Evolutionary conservation across 495 filamentous ascomycete genomes (phyloP), one percentile per base, ranked within the genome.

Genomic region (Extremus antarcticus): DNA sequence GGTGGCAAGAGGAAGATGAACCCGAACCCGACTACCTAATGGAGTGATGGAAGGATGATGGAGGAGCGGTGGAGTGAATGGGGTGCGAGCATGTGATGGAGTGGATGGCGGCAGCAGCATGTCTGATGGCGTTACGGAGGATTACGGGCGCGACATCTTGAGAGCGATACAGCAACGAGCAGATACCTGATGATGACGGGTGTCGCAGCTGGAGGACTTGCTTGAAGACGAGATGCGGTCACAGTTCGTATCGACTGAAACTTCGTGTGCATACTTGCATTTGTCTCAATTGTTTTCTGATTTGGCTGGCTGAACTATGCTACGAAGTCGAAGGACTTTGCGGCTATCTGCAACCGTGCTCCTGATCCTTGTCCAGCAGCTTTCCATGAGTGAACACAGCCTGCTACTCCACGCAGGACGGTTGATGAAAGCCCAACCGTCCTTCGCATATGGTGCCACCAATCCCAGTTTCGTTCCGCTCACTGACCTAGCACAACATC

Each of bases 1-100:
- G 92, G 92, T 74, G 92, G 92, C 74, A 99, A 99, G 91, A 80
- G 92, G 75, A 97, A 97, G 76, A 82, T 82, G 79, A 82, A 82
- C 75, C 78, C 79, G 63, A 82, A 81, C 73, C 79, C 79, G 38
- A 75, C 75, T 46, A 60, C 77, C 45, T 79, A 76, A 68, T n/a
- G n/a, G 22, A 35, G n/a, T 52, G 25, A 40, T 21, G 50, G 38
- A 25, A 2, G 1, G 29, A 52, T 16, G 23, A 40, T 9, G 25
- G 29, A 43, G n/a, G 38, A 40, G 38, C 17, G 50, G 8, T n/a
- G 17, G 48, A 32, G 48, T 46, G 43, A 46, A 22, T 8, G 10
- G 43, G 43, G n/a, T n/a, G 35, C 9, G 35, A 39, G 35, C 8
- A 21, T n/a, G 19, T 17, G 41, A 7, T 8, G 41, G n/a, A 45